Percentiles rank a stretch among this genome's conserved stretches.
phyloP scores from a whole-genome alignment of 768 basidiomycete species.

The Terana coerulea region DNA sequence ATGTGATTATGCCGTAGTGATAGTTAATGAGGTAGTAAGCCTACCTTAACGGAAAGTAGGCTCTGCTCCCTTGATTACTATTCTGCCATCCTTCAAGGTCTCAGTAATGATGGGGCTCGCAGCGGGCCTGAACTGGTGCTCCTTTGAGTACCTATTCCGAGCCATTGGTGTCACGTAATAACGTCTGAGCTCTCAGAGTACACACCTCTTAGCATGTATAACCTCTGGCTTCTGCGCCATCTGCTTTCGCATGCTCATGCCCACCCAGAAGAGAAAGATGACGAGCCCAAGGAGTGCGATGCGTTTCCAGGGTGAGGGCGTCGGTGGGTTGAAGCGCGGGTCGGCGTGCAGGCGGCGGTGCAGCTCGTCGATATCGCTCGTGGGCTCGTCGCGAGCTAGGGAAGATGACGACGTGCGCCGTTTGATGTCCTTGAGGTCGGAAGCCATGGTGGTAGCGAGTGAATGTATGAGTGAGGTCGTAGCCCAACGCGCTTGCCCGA shows the following conservation, averaged over 20 bases:
- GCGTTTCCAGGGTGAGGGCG: slow-evolving; percentile 50
- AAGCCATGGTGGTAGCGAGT: slow-evolving; percentile 5
- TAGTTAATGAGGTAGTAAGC: too few relatives aligned
- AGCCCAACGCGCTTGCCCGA: neutral
- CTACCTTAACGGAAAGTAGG: slow-evolving; percentile 28
- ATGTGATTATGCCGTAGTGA: too few relatives aligned
- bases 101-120: slow-evolving; percentile 84
- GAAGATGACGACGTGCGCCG: slow-evolving; percentile 7
- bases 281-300: slow-evolving; percentile 41
- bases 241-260: slow-evolving; percentile 25
- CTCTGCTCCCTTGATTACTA: slow-evolving; percentile 65
- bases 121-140: slow-evolving; percentile 78
- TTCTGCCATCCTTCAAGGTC: slow-evolving; percentile 63
- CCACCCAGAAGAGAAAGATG: slow-evolving; percentile 37
- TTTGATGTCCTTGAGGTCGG: slow-evolving; percentile 11
- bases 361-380: slow-evolving; percentile 24
- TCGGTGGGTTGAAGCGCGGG: slow-evolving; percentile 46
- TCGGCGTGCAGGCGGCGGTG: slow-evolving; percentile 30
- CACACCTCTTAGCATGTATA: slow-evolving; percentile 60
- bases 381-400: slow-evolving; percentile 18
- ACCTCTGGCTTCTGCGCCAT: slow-evolving; percentile 33
- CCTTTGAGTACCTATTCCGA: slow-evolving; percentile 67
- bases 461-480: neutral
- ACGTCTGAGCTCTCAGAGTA: neutral
- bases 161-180: neutral